Evolutionary conservation across 331 rosid species (phyloP).

Genomic region (Quercus tomentella): DNA sequence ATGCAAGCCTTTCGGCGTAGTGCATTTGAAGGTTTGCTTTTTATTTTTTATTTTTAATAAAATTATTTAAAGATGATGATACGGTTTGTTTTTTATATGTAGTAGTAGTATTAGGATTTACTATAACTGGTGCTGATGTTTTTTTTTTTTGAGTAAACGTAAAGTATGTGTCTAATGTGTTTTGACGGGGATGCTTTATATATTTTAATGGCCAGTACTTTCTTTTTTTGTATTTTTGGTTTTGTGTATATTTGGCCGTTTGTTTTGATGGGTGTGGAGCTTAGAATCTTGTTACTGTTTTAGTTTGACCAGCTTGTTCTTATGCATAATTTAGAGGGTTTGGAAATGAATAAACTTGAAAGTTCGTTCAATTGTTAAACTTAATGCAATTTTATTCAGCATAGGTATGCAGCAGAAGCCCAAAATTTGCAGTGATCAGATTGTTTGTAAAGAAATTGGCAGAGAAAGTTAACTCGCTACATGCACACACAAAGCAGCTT

Average conservation of each 20-base stretch:
- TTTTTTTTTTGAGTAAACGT: neutral
- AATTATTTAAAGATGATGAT: neutral
- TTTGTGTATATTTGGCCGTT: too few relatives aligned
- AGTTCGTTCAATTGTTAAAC: neutral
- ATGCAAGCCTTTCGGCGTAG: conserved; percentile 93
- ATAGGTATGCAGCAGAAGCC: neutral
- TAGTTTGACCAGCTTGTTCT: neutral
- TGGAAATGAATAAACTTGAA: neutral
- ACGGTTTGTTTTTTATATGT: neutral
- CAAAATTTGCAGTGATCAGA: neutral
- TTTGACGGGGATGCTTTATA: too few relatives aligned
- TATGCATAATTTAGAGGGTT: neutral
- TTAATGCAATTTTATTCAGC: neutral
- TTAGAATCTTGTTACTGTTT: neutral
- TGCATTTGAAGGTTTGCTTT: conserved; percentile 88
- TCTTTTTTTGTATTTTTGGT: too few relatives aligned
- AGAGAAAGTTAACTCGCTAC: neutral
- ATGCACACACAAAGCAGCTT: neutral
- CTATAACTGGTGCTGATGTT: neutral
- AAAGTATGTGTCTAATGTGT: neutral
- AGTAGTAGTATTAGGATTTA: neutral
- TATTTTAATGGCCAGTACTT: too few relatives aligned
- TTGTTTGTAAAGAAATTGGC: neutral
- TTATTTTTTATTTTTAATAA: neutral
- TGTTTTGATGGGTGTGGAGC: neutral